Evolutionary conservation across 768 basidiomycete genomes (phyloP).

Genomic region (Leccinum obscurum): DNA sequence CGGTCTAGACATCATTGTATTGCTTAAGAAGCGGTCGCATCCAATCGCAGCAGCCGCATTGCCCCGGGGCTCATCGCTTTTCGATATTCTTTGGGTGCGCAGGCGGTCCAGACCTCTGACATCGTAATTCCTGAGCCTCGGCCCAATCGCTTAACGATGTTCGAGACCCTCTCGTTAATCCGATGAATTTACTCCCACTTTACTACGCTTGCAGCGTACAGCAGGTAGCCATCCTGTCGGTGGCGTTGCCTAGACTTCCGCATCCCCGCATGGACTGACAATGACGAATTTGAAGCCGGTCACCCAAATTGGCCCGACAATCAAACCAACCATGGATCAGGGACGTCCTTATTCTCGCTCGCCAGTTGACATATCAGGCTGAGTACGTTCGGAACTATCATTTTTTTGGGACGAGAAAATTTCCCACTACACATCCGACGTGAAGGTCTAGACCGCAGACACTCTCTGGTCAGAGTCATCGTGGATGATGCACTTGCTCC

Average conservation of each 20-base stretch:
- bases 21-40: not conserved
- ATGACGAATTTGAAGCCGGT: not conserved
- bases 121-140: not conserved
- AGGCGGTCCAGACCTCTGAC: conserved; percentile 13
- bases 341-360: not conserved
- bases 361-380: not conserved
- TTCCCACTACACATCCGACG: not conserved
- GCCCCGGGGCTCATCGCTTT: too few species aligned
- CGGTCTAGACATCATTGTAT: not conserved
- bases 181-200: not conserved
- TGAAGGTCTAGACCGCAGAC: conserved; percentile 14
- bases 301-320: not conserved
- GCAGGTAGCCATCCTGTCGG: conserved; percentile 7
- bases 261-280: not conserved
- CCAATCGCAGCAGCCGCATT: not conserved
- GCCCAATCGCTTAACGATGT: conserved; percentile 7
- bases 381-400: conserved; percentile 4
- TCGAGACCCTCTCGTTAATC: conserved; percentile 7
- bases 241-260: conserved; percentile 12
- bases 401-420: not conserved
- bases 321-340: not conserved
- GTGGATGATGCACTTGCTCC: not conserved
- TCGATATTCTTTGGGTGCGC: not conserved
- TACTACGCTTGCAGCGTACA: not conserved
- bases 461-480: not conserved